A percentile compares a stretch with the other conserved stretches of the same genome.
Conservation (phyloP, 2,329 filamentous ascomycete species). For the Ophiostoma sp. region DNA sequence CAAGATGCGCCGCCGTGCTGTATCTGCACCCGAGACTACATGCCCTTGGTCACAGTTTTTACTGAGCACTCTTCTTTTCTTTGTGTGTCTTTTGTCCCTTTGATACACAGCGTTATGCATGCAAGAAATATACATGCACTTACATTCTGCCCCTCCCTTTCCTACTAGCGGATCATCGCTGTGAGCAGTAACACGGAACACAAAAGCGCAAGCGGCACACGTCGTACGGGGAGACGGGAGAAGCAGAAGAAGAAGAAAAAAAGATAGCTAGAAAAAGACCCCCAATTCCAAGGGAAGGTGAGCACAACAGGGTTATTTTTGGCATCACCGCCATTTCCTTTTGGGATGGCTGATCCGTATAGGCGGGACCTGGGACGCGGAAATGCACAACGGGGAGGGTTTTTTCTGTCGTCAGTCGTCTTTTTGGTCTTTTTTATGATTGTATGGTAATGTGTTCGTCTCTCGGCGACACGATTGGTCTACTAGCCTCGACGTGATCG, state of each 20-base stretch:
- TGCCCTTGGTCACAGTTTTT: background rate
- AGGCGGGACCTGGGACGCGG: slow-evolving; percentile 19
- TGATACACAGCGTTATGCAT: background rate
- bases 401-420: background rate
- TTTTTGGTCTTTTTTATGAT: background rate
- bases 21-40: slow-evolving; percentile 11
- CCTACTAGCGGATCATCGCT: slow-evolving; percentile 1
- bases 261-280: background rate
- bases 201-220: background rate
- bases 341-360: slow-evolving; percentile 20
- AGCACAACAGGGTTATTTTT: slow-evolving; percentile 28
- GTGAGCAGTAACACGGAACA: slow-evolving; percentile 7
- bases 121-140: background rate
- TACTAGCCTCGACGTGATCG: background rate
- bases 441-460: background rate
- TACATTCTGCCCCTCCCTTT: background rate
- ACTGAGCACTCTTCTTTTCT: background rate
- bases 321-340: slow-evolving; percentile 26
- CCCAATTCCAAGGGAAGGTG: background rate
- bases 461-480: slow-evolving; percentile 5
- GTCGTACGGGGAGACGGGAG: background rate
- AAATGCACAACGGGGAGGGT: background rate
- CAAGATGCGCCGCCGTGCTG: slow-evolving; percentile 8
- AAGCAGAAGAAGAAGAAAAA: background rate
- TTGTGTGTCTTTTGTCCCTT: background rate